Percentiles rank a stretch among this genome's conserved stretches.
Evolutionary conservation across 805 yeast species (phyloP).

Genomic region (Lipomyces kockii): DNA sequence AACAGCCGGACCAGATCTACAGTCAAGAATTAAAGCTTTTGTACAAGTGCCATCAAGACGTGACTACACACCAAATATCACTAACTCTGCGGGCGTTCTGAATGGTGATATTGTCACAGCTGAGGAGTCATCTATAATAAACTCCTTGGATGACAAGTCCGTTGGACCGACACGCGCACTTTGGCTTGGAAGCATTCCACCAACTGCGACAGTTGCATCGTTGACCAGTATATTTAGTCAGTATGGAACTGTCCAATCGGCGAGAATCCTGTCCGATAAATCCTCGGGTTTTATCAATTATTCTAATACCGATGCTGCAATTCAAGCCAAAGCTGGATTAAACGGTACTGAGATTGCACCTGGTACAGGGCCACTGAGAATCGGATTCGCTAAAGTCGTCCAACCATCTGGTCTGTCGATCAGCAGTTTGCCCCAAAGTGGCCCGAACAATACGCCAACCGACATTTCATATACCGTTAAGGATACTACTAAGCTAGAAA

Average conservation of each 20-base stretch:
- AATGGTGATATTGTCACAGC: constrained; percentile 22
- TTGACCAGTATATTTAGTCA: constrained; percentile 63
- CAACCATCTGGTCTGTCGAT: background rate
- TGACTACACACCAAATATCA: constrained; percentile 33
- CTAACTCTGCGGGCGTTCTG: constrained; percentile 39
- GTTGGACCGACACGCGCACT: constrained; percentile 78
- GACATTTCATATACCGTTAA: constrained; percentile 34
- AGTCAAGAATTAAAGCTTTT: constrained; percentile 27
- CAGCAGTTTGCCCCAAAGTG: background rate
- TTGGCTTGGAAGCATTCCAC: constrained; percentile 80
- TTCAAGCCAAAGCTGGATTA: constrained; percentile 74
- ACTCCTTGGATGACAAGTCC: constrained; percentile 64
- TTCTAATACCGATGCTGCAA: constrained; percentile 71
- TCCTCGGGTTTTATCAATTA: constrained; percentile 71
- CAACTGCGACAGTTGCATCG: constrained; percentile 57
- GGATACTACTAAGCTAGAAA: constrained; percentile 19
- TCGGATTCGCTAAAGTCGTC: constrained; percentile 80
- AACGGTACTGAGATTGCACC: constrained; percentile 84
- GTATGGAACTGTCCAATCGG: constrained; percentile 65
- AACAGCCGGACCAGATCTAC: constrained; percentile 33
- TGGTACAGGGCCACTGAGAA: constrained; percentile 71
- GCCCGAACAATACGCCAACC: background rate
- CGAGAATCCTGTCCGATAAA: constrained; percentile 58
- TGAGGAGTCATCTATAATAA: constrained; percentile 25
- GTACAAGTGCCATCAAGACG: constrained; percentile 39